A percentile compares a stretch with the other conserved stretches of the same genome.
Evolutionary conservation across 2,329 filamentous ascomycete species (phyloP).

Genomic region (Verticillium klebahnii): DNA sequence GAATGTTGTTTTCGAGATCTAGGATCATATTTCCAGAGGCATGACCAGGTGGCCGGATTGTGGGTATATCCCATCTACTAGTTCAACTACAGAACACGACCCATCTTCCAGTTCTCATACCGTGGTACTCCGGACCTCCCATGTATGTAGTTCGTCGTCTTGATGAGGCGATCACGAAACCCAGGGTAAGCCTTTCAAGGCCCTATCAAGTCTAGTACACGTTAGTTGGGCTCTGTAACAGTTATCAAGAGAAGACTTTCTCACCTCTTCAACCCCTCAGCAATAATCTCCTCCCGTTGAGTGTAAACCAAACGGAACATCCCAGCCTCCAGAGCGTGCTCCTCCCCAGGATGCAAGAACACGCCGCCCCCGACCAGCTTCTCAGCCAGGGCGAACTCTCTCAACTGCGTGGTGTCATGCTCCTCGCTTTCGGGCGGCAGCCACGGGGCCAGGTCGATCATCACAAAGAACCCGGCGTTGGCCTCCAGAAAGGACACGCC

Average conservation of each 20-base stretch:
- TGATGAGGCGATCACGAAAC: not conserved
- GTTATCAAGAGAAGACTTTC: not conserved
- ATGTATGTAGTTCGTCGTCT: too few species aligned
- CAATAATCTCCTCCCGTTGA: constrained; percentile 27
- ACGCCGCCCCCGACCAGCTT: constrained; percentile 40
- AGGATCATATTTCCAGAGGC: too few species aligned
- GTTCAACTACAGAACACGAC: too few species aligned
- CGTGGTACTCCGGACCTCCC: too few species aligned
- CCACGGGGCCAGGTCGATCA: constrained; percentile 43
- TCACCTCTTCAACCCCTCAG: constrained; percentile 31
- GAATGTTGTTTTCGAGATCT: too few species aligned
- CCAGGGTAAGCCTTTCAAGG: not conserved
- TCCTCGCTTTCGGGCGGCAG: constrained; percentile 21
- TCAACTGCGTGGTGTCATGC: constrained; percentile 21
- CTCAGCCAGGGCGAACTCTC: constrained; percentile 39
- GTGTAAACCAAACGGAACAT: constrained; percentile 52
- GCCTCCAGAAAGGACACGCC: constrained; percentile 39
- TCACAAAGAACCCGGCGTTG: constrained; percentile 57
- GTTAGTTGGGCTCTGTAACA: not conserved
- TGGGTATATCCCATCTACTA: too few species aligned
- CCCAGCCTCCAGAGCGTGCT: constrained; percentile 39
- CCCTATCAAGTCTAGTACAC: not conserved
- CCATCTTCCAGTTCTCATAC: too few species aligned
- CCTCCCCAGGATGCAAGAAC: constrained; percentile 43
- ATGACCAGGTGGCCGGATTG: too few species aligned